Conservation (phyloP, 208 protist genomes). For the Balamuthia mandrillaris region DNA sequence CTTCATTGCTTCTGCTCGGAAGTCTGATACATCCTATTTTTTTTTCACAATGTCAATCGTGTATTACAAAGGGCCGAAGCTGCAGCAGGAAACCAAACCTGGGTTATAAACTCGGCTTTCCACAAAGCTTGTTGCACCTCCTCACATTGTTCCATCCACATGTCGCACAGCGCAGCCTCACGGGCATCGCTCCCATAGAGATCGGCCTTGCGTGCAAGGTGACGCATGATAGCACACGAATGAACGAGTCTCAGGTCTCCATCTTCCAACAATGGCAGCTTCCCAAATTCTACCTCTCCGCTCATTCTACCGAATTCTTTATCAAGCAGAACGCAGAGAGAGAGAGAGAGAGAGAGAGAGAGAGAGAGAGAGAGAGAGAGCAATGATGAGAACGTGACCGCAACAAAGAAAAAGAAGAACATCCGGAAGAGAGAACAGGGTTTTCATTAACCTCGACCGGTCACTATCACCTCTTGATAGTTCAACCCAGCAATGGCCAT, state of each 20-base stretch:
- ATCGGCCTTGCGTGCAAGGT: not conserved
- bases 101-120: conserved; percentile 9
- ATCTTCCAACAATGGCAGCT: not conserved
- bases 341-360: no score
- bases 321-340: no score
- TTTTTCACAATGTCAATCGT: not conserved
- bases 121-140: conserved; percentile 3
- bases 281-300: not conserved
- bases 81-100: not conserved
- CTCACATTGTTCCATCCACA: conserved; percentile 19
- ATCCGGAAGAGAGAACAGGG: no score
- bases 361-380: no score
- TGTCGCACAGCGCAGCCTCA: not conserved
- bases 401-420: no score
- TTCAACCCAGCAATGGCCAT: not conserved
- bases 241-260: not conserved
- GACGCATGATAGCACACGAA: not conserved
- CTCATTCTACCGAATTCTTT: no score
- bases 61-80: not conserved
- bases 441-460: not conserved
- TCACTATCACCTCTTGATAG: not conserved
- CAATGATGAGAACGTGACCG: no score
- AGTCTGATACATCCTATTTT: not conserved
- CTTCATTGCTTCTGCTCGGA: not conserved
- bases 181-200: not conserved